Evolutionary conservation across 2,329 filamentous ascomycete genomes (phyloP), one percentile per base, ranked within the genome.

Genomic region (Lasiodiplodia sp.): DNA sequence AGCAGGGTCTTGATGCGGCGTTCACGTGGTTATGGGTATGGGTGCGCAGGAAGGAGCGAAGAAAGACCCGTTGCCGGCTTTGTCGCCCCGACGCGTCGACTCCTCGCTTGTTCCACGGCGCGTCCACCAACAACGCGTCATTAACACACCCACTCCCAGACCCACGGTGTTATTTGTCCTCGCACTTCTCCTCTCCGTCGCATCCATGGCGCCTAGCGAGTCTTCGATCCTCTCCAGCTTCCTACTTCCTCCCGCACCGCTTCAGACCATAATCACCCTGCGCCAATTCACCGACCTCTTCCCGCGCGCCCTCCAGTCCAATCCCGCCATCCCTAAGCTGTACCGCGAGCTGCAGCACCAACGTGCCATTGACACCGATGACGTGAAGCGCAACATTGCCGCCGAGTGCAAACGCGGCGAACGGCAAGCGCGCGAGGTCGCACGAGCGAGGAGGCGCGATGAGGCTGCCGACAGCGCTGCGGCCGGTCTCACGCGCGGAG

Each of bases 301-400:
- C 75, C 93, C 93, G 12, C 87, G 86, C 63, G 80, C 87, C 49
- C 84, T 90, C 62, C 90, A 90, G 69, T 82, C 85, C 28, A 90
- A 90, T 57, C 87, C 91, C 0, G 88, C 91, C 68, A 85, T 95
- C 58, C 87, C 88, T 68, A 83, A 85, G 0, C 84, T 97, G 5
- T 97, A 96, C 77, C 88, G 91, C 58, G 92, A 96, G 77, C 85
- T 97, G 2, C 92, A 96, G 74, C 86, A 89, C 69, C 87, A 94
- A 76, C 88, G 93, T 67, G 88, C 90, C 70, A 85, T 86, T 58
- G 83, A 91, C 12, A 86, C 93, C 66, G 91, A 95, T 73, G 78
- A 83, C 4, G 89, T 96, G 16, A 85, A 88, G 66, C 81, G 75
- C 78, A 91, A 88, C 72, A 91, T 94, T 69, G 84, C 85, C 7